Conservation (phyloP, 345 rosid genomes). For the Boechera stricta region DNA sequence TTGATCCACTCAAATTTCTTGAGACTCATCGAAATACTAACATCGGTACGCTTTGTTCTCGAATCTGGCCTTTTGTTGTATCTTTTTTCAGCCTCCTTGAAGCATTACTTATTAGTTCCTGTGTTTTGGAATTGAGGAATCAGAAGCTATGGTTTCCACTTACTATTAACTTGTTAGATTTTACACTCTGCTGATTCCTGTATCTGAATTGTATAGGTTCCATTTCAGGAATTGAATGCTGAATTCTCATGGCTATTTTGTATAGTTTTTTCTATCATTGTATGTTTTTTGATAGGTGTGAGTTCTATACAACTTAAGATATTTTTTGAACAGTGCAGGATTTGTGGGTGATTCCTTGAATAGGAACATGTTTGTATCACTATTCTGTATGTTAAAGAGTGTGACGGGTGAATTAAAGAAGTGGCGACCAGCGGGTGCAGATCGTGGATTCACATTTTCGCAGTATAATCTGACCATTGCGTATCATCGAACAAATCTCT, state of each 20-base stretch:
- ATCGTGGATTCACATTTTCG: slow-evolving; percentile 90
- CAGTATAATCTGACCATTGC: slow-evolving; percentile 84
- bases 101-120: neutral
- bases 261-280: neutral
- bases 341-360: slow-evolving; percentile 95
- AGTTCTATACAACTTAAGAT: slow-evolving; percentile 42
- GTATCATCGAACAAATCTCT: slow-evolving; percentile 89
- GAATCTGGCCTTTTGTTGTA: neutral
- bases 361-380: slow-evolving; percentile 93
- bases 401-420: slow-evolving; percentile 70
- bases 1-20: slow-evolving; percentile 69
- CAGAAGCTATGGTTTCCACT: neutral
- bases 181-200: slow-evolving; percentile 2
- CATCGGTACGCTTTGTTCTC: slow-evolving; percentile 60
- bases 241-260: neutral
- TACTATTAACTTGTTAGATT: neutral
- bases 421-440: slow-evolving; percentile 95
- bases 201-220: neutral
- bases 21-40: slow-evolving; percentile 57
- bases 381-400: slow-evolving; percentile 73
- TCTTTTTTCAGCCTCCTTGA: neutral
- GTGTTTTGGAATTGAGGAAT: neutral
- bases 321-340: slow-evolving; percentile 67
- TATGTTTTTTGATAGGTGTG: neutral
- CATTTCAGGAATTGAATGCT: neutral